Evolutionary conservation across 805 yeast genomes (phyloP).

Genomic region (Metschnikowia arizonensis): DNA sequence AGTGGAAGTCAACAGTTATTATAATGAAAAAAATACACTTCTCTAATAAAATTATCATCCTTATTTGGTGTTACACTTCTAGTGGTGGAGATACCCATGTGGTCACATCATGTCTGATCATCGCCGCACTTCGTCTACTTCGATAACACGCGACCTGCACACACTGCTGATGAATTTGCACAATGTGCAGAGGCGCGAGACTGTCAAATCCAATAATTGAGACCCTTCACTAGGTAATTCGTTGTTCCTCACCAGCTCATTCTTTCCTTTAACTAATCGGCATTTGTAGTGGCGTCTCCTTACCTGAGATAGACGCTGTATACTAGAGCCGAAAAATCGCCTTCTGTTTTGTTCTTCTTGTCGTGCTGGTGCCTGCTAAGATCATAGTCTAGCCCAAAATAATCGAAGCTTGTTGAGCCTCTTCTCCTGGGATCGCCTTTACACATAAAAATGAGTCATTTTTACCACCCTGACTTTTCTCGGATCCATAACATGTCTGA

Average conservation of each 20-base stretch:
- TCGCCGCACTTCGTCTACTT: not conserved
- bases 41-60: no score
- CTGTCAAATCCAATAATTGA: no score
- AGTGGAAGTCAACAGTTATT: no score
- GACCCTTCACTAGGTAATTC: not conserved
- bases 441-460: constrained; percentile 3
- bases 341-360: no score
- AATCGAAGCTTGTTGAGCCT: not conserved
- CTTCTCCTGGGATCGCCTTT: not conserved
- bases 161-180: not conserved
- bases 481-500: not conserved
- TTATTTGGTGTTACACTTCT: no score
- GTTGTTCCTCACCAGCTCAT: not conserved
- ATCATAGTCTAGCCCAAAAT: not conserved
- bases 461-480: not conserved
- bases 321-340: not conserved
- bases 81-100: not conserved
- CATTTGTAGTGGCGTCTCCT: not conserved
- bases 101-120: not conserved
- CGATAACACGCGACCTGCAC: constrained; percentile 1
- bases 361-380: not conserved
- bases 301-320: not conserved
- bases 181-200: not conserved
- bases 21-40: no score
- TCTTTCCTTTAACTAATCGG: not conserved